Base-by-base conservation (phyloP, 1,284 basidiomycete species). In the Leucoagaricus sp. region DNA sequence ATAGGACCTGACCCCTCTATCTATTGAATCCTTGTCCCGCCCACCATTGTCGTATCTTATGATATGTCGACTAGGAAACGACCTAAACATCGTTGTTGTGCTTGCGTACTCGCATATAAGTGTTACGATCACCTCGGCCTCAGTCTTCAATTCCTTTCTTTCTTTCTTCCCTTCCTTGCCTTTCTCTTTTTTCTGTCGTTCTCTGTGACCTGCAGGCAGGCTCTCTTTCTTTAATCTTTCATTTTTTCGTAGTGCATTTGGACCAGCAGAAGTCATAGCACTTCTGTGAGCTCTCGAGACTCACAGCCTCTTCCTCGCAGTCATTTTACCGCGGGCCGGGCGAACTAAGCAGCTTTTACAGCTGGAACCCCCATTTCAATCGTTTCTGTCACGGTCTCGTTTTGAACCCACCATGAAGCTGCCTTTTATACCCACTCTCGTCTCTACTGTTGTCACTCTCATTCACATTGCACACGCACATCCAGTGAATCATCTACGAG, bases 351-450 rank as follows among this genome's bases (percentile, higher is more conserved):
- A 33, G 28, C 31, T 19, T 21, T 21, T 41, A 48, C 29, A 31
- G 12, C 17, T 12, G 13, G 2, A 3, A 1, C 36, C 33, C 15
- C 19, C 29, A 36, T 5, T 34, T 26, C 50, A n/a, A n/a, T n/a
- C n/a, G n/a, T n/a, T n/a, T n/a, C n/a, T n/a, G n/a, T 38, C 45
- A 44, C 41, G 10, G 28, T 33, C 15, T 49, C 49, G 21, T 31
- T 49, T 13, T 6, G 26, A 25, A 26, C 31, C 31, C 21, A 26
- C 15, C 15, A 38, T 40, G 19, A 41, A 52, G 55, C 41, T 59
- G 55, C 49, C 33, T 51, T 59, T 17, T 29, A 45, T 8, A 25
- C 55, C 28, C n/a, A 59, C 12, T 26, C 57, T 17, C 38, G 50
- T 15, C 50, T 61, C 49, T 23, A 34, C 58, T n/a, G 17, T 51